A percentile compares a stretch with the other conserved stretches of the same genome.
Evolutionary conservation across 352 stramenopile species (phyloP).

Genomic region (Globisporangium nunn): DNA sequence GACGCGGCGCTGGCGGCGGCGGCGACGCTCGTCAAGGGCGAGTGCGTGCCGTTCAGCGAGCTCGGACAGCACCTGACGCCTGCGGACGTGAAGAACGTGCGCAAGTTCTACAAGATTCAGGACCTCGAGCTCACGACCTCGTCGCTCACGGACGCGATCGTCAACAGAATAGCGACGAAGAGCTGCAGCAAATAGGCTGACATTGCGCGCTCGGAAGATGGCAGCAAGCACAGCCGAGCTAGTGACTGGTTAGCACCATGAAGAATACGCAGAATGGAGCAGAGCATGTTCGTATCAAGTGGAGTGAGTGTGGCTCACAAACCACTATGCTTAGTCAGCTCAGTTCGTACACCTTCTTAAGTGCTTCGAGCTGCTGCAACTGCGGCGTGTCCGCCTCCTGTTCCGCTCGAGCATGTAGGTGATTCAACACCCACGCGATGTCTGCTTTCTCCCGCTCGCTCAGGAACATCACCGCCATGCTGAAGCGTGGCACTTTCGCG

Average conservation of each 20-base stretch:
- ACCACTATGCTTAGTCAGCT: constrained; percentile 6
- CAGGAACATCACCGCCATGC: constrained; percentile 80
- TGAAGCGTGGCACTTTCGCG: constrained; percentile 55
- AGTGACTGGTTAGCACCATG: neutral
- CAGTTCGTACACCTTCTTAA: constrained; percentile 41
- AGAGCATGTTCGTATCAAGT: neutral
- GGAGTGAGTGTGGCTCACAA: neutral
- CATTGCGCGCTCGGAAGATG: too few species aligned
- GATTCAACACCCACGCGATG: constrained; percentile 34
- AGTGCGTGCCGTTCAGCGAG: constrained; percentile 30
- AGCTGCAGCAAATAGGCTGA: constrained; percentile 68
- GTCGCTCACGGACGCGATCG: constrained; percentile 58
- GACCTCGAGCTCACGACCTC: constrained; percentile 63
- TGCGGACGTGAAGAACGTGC: constrained; percentile 46
- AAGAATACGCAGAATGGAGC: neutral
- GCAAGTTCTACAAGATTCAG: constrained; percentile 84
- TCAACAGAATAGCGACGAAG: constrained; percentile 84
- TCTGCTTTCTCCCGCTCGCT: constrained; percentile 53
- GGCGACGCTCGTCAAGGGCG: constrained; percentile 46
- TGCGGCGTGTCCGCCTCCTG: neutral
- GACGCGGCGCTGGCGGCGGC: constrained; percentile 27
- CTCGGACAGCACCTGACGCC: constrained; percentile 41
- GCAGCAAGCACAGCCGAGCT: neutral
- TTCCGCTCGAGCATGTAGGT: constrained; percentile 13
- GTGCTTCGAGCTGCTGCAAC: constrained; percentile 13